A percentile compares a stretch with the other conserved stretches of the same genome.
These are phyloP conservation scores for Neophaeococcomyces mojaviensis DNA, from an alignment of 2,329 filamentous ascomycete species.

Conservation along the genomic window DNA sequence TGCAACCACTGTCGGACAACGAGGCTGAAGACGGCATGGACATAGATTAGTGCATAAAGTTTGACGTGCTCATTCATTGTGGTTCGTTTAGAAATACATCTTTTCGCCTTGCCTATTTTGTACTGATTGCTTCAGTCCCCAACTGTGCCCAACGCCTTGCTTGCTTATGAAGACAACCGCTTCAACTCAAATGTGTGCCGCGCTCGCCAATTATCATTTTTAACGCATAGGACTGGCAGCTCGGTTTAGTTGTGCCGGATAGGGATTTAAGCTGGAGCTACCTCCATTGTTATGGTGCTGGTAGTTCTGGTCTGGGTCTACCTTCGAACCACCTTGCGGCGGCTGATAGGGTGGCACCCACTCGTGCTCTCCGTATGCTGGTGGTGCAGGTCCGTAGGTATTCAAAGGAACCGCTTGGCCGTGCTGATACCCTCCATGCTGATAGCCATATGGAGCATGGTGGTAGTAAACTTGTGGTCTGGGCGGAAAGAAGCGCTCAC, in stretches of 20 bases:
- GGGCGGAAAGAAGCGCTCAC: constrained; percentile 24
- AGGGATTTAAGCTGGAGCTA: neutral
- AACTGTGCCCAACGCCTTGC: too few species aligned
- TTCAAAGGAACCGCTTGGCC: constrained; percentile 21
- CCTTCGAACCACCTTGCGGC: constrained; percentile 22
- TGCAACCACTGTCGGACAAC: too few species aligned
- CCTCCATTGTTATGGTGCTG: neutral
- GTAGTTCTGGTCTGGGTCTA: constrained; percentile 23
- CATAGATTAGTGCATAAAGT: neutral
- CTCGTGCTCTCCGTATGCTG: constrained; percentile 19
- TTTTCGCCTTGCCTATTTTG: too few species aligned
- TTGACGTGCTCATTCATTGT: too few species aligned
- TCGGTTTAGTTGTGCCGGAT: constrained; percentile 8
- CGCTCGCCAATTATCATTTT: neutral
- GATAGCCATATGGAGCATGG: constrained; percentile 10
- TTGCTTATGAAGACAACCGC: too few species aligned
- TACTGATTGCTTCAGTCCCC: too few species aligned
- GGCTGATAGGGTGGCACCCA: constrained; percentile 24
- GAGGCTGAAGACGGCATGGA: neutral
- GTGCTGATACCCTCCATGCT: constrained; percentile 22
- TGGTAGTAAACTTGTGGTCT: constrained; percentile 4
- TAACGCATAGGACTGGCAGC: constrained; percentile 3
- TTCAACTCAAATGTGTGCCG: neutral
- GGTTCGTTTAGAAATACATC: too few species aligned
- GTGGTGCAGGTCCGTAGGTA: constrained; percentile 10